phyloP scores from a whole-genome alignment of 108 stramenopile species.

The Nannochloropsis gaditana region DNA sequence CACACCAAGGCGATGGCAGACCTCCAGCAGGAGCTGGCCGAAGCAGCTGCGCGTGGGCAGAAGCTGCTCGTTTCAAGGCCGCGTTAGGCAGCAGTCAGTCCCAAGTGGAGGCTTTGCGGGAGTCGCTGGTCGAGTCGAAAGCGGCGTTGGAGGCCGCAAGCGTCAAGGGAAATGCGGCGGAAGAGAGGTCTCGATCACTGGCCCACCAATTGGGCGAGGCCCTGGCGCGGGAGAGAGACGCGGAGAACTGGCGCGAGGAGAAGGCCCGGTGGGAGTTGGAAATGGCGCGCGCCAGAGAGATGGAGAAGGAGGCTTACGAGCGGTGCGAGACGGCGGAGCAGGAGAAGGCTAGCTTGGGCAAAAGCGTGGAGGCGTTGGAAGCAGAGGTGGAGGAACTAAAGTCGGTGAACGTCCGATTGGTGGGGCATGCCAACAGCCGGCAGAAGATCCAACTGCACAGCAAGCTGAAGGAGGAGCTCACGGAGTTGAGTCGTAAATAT shows the following conservation, averaged over 20 bases:
- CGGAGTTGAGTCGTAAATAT: neutral
- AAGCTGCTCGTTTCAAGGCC: neutral
- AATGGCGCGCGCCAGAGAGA: neutral
- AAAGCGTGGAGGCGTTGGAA: neutral
- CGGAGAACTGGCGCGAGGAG: neutral
- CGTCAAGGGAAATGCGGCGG: neutral
- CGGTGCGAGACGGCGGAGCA: neutral
- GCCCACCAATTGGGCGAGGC: neutral
- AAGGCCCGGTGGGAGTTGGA: neutral
- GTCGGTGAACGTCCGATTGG: neutral
- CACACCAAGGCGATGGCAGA: neutral
- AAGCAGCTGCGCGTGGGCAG: neutral
- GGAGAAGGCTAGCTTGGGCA: neutral
- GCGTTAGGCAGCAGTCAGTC: neutral
- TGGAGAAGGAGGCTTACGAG: slow-evolving; percentile 4
- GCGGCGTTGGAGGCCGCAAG: neutral
- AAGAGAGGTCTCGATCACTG: neutral
- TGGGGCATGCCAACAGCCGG: neutral
- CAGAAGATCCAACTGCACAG: slow-evolving; percentile 6
- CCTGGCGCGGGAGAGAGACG: neutral
- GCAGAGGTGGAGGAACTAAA: slow-evolving; percentile 16
- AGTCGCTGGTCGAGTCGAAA: neutral
- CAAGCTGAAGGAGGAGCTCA: neutral
- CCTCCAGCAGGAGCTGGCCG: neutral
- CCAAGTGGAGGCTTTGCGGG: neutral